Base-by-base conservation (phyloP, 345 rosid genomes). In the Jatropha curcas region DNA sequence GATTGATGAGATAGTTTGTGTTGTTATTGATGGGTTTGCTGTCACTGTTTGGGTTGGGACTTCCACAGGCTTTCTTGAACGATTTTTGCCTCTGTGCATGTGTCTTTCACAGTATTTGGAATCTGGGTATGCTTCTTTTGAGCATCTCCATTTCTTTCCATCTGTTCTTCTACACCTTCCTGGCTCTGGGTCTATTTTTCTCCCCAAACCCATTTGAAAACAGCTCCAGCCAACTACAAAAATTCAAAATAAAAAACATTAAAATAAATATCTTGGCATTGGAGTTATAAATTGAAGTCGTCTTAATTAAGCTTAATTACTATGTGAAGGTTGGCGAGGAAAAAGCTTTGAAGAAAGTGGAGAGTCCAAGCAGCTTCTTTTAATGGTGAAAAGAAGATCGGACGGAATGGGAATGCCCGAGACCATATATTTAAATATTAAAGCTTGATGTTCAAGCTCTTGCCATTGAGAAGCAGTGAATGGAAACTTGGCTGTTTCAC, bases 1-100 rank as follows among this genome's bases (percentile, higher is more conserved):
- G 70, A 67, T 76, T 43, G 85, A 71, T 65, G 83, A 55, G 71
- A 76, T 20, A 20, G 79, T 55, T n/a, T n/a, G n/a, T 45, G 72
- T 28, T 58, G 76, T 7, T 55, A 69, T 45, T 6, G 71, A 4
- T 16, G 67, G 55, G 37, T 78, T 11, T 17, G 68, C 11, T 60
- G 82, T n/a, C 24, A 65, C n/a, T 53, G 69, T 66, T 41, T 72
- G 75, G 33, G 70, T 45, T 50, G 59, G 62, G 57, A 74, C 72
- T 89, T 89, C 93, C 91, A 89, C 93, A 86, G 91, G 91, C 94
- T 92, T 92, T 89, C 96, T 92, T 89, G 96, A 88, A 88, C 98
- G 96, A 84, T 86, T 92, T 76, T 92, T 92, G 84, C 98, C 94
- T 82, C 98, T 89, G 33, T 92, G 98, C 96, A 90, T 92, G 84